Evolutionary conservation across 2,329 filamentous ascomycete species (phyloP).

Genomic region (Curvularia spicifera): DNA sequence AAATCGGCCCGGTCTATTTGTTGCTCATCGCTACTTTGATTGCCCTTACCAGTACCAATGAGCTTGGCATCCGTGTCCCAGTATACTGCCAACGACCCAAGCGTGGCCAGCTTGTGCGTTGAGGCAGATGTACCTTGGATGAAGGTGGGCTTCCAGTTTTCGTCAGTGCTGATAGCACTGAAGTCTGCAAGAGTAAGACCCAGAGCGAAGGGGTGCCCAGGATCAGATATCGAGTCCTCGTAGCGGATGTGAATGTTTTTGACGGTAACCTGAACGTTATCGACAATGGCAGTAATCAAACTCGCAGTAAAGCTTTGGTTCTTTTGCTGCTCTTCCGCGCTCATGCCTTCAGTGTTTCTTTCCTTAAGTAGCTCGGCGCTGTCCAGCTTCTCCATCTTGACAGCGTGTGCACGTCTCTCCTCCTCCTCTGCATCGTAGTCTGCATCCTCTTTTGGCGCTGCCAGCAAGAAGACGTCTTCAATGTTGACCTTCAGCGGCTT

Average conservation of each 20-base stretch:
- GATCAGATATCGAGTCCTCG: conserved; percentile 94
- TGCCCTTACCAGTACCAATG: conserved; percentile 80
- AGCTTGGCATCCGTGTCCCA: conserved; percentile 96
- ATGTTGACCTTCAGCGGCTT: conserved; percentile 95
- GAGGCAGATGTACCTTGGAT: conserved; percentile 83
- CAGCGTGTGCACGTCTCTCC: conserved; percentile 79
- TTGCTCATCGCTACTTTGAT: conserved; percentile 64
- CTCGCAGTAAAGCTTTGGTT: conserved; percentile 98
- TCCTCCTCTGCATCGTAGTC: conserved; percentile 95
- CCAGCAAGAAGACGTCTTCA: conserved; percentile 94
- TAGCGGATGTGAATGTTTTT: conserved; percentile 99
- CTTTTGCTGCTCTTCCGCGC: conserved; percentile 93
- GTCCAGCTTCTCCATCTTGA: conserved; percentile 99
- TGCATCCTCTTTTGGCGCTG: conserved; percentile 92
- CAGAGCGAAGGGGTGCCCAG: conserved; percentile 91
- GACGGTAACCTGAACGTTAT: conserved; percentile 96
- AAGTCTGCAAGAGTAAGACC: conserved; percentile 94
- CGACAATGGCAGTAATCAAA: conserved; percentile 92
- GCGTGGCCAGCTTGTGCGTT: conserved; percentile 91
- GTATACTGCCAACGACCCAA: conserved; percentile 90
- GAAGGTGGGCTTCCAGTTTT: conserved; percentile 93
- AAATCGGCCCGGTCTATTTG: conserved; percentile 75
- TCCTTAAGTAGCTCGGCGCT: conserved; percentile 95
- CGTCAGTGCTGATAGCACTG: conserved; percentile 94
- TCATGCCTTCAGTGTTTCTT: conserved; percentile 88